Percentiles rank a stretch among this genome's conserved stretches.
Evolutionary conservation across 257 asterid species (phyloP).

Genomic region (Linaria vulgaris): DNA sequence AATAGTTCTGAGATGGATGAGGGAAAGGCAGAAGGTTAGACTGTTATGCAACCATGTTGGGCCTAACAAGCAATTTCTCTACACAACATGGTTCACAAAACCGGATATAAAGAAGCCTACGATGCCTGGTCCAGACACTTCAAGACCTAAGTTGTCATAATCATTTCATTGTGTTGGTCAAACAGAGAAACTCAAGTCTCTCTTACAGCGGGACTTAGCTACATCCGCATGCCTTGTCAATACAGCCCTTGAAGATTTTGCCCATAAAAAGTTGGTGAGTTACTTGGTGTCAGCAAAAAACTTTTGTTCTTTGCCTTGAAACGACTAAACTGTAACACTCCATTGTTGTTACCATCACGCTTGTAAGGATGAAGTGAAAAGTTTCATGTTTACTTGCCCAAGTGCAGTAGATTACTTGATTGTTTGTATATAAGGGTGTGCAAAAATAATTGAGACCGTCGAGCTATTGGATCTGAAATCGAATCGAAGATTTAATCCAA

Average conservation of each 20-base stretch:
- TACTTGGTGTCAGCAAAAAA: too few species aligned
- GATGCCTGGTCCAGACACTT: slow-evolving; percentile 32
- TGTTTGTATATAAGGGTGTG: too few species aligned
- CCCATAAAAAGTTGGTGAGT: too few species aligned
- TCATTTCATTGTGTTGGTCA: neutral
- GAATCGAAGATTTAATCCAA: too few species aligned
- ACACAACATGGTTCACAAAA: slow-evolving; percentile 84
- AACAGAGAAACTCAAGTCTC: neutral
- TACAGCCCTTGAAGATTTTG: neutral
- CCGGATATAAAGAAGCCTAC: slow-evolving; percentile 37
- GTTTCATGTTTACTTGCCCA: too few species aligned
- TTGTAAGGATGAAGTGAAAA: too few species aligned
- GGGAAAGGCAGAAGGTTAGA: slow-evolving; percentile 77
- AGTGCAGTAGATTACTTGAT: too few species aligned
- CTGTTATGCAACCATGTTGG: slow-evolving; percentile 78
- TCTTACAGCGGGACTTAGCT: neutral
- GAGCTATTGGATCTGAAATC: too few species aligned
- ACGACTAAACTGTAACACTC: too few species aligned
- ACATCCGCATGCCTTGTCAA: neutral
- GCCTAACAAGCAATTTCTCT: slow-evolving; percentile 65
- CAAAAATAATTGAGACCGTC: too few species aligned
- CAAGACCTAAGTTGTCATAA: slow-evolving; percentile 45
- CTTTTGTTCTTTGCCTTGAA: too few species aligned
- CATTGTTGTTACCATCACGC: too few species aligned
- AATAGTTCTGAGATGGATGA: slow-evolving; percentile 82